A percentile compares a stretch with the other conserved stretches of the same genome.
These are phyloP conservation scores for Cryphonectria parasitica DNA, from an alignment of 2,329 filamentous ascomycete species.

Conservation along the genomic window DNA sequence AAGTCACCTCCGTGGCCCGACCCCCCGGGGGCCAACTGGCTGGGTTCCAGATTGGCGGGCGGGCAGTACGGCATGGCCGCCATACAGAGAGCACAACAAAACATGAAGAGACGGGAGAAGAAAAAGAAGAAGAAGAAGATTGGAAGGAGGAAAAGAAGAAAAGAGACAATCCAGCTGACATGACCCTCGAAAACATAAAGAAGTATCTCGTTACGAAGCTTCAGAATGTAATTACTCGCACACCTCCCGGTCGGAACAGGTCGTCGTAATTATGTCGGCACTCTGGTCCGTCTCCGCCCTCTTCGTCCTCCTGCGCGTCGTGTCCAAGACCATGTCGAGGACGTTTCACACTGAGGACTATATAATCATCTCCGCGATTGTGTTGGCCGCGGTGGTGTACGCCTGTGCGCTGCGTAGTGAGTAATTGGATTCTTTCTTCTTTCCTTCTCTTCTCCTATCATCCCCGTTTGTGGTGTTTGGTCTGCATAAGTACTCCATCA, in stretches of 20 bases:
- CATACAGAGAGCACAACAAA: not conserved
- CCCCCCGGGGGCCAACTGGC: too few relatives aligned
- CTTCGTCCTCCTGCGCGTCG: conserved; percentile 16
- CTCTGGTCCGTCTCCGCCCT: conserved; percentile 9
- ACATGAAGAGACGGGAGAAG: too few relatives aligned
- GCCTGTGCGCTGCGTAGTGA: conserved; percentile 20
- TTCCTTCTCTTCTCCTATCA: too few relatives aligned
- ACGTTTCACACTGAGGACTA: conserved; percentile 25
- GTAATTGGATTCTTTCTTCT: not conserved
- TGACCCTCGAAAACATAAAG: not conserved
- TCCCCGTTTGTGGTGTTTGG: too few relatives aligned
- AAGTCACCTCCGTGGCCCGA: not conserved
- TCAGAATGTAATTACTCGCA: conserved; percentile 14
- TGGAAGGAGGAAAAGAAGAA: too few relatives aligned
- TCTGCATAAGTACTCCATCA: not conserved
- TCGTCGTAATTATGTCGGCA: conserved; percentile 20
- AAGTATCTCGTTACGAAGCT: conserved; percentile 17
- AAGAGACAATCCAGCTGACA: not conserved
- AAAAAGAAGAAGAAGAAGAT: too few relatives aligned
- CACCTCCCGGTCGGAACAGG: conserved; percentile 15
- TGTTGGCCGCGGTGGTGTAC: conserved; percentile 13
- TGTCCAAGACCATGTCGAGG: conserved; percentile 18
- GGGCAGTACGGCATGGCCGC: not conserved
- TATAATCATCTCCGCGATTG: conserved; percentile 17
- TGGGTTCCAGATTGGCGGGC: not conserved